Conservation (phyloP, 768 basidiomycete genomes). For the Crepidotus variabilis region DNA sequence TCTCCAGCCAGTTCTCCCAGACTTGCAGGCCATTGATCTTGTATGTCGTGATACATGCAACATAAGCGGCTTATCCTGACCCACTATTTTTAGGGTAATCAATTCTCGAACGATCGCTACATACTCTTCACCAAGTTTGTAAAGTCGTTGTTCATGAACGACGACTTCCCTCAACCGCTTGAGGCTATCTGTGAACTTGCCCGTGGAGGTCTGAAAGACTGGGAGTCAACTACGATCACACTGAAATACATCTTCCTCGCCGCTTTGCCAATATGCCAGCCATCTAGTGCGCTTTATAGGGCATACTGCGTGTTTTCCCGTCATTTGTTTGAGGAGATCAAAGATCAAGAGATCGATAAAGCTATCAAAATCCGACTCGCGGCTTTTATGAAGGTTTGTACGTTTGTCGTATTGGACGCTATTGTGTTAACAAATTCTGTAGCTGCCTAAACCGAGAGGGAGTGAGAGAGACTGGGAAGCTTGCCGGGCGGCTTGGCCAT, state of each 20-base stretch:
- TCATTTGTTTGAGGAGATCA: neutral
- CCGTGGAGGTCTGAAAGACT: neutral
- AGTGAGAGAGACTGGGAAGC: neutral
- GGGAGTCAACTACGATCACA: neutral
- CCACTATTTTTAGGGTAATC: neutral
- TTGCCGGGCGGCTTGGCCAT: too few species aligned
- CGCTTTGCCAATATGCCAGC: neutral
- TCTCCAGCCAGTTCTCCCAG: neutral
- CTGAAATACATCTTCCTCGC: neutral
- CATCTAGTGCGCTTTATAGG: neutral
- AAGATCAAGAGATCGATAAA: neutral
- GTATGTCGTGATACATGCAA: neutral
- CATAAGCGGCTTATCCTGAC: neutral
- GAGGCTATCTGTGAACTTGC: neutral
- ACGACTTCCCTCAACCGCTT: neutral
- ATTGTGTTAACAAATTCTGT: neutral
- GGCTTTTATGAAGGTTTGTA: neutral
- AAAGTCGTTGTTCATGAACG: neutral
- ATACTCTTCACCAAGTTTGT: neutral
- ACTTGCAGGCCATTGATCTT: neutral
- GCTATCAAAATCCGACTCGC: neutral
- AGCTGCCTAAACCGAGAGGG: neutral
- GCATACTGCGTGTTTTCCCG: neutral
- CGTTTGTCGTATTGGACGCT: neutral
- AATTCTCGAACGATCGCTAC: neutral